Base-by-base conservation (phyloP, 2,329 filamentous ascomycete species). In the Ascochyta fabae region DNA sequence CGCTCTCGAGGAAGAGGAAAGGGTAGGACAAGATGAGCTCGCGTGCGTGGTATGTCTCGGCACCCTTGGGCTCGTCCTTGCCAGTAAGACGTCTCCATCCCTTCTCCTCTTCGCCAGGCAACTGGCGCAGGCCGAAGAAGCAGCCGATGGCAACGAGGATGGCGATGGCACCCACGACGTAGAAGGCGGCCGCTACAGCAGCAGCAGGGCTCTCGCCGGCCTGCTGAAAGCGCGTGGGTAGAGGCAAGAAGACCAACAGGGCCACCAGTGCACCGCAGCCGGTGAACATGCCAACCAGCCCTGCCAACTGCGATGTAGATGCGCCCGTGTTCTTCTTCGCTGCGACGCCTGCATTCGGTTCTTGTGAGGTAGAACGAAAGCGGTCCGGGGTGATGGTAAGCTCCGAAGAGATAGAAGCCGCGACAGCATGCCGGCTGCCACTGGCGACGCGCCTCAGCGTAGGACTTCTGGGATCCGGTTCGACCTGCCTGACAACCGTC, bases 241-340 rank as follows among this genome's bases (percentile, higher is more conserved):
- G 83, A 6, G 94, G 95, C 13, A 99, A 82, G 71, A 99, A 98
- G 31, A 95, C 69, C 0, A 81, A 77, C 27, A 99, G 80, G 10
- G 95, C 92, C 4, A 99, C 83, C 5, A 99, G 82, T 13, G 95
- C 95, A 57, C 95, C 95, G 67, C 91, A 91, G 23, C 95, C 95
- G 7, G 95, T 96, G 72, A 96, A 96, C 55, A 96, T 81, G 4
- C 95, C 95, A 5, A 99, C 95, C 46, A 93, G 87, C 0, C 95
- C 95, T 15, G 95, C 94, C 24, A 99, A 83, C 58, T 86, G 81
- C 34, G 84, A 84, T 27, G 84, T 85, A 7, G 83, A 81, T 36
- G 73, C 70, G 6, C 60, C 63, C 3, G 59, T 67, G 38, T 70
- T 62, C 46, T 64, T 69, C 56, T 62, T 68, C 9, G 50, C 44